Base-by-base conservation (phyloP, 495 filamentous ascomycete species). In the Lepraria neglecta region DNA sequence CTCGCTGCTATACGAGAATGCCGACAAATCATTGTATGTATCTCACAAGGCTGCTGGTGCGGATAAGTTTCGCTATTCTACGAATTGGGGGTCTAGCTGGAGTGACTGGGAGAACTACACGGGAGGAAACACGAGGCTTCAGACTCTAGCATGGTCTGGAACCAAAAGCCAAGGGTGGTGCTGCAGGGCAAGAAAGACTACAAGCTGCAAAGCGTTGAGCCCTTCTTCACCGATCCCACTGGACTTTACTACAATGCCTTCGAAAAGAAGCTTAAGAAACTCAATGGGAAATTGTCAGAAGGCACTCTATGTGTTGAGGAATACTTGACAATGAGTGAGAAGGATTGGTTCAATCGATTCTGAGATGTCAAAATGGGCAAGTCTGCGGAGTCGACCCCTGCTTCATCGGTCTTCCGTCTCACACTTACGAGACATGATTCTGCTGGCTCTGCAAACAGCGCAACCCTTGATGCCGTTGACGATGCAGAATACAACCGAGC, bases 161-260 rank as follows among this genome's bases (percentile, higher is more conserved):
- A 82, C 79, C 0, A 70, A 76, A 14, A 55, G 68, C 6, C 84
- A 86, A 68, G 72, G 69, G 7, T 88, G 85, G 78, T 85, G 3
- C 71, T 81, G 5, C 74, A 77, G 31, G 79, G 79, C 51, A 72
- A 78, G 52, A 75, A 76, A 40, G 77, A 84, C 63, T 82, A 81
- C 65, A 75, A 79, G 66, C 76, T 87, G 28, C 84, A 87, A 63
- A 80, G 85, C 61, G 81, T 86, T 19, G 80, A 85, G 61, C 84
- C 83, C 30, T 84, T 81, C 73, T 88, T 88, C 72, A 86, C 80
- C n/a, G 85, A 88, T 68, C 75, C 78, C 6, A 80, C 76, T 28
- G 82, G 82, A 15, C 66, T 78, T 30, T 87, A 82, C 70, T 80
- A 81, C 27, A 70, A 76, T 28, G 72, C 72, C 44, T 88, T 86